Conservation (phyloP, 2,329 filamentous ascomycete genomes). For the Aureobasidium sp. region DNA sequence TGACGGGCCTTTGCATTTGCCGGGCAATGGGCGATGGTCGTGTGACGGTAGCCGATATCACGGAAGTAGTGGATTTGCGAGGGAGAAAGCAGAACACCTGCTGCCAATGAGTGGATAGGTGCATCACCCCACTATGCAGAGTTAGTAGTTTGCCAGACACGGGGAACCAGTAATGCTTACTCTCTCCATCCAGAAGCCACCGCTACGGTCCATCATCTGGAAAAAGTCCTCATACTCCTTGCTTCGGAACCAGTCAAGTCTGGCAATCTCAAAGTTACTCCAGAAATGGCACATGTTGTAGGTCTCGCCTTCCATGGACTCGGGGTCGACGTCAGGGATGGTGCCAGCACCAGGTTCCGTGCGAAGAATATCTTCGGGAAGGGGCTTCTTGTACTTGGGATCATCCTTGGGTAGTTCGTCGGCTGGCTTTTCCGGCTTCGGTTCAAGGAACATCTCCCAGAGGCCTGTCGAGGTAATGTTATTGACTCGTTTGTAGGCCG, state of each 20-base stretch:
- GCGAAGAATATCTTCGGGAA: slow-evolving; percentile 75
- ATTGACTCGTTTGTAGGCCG: slow-evolving; percentile 89
- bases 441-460: slow-evolving; percentile 98
- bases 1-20: slow-evolving; percentile 89
- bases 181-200: slow-evolving; percentile 98
- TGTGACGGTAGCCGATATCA: slow-evolving; percentile 96
- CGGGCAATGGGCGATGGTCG: slow-evolving; percentile 96
- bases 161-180: slow-evolving; percentile 45
- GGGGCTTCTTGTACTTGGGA: slow-evolving; percentile 57
- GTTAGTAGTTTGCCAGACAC: slow-evolving; percentile 31
- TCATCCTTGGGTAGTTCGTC: slow-evolving; percentile 44
- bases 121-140: slow-evolving; percentile 86
- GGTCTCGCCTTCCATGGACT: slow-evolving; percentile 92
- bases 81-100: slow-evolving; percentile 74
- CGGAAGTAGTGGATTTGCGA: slow-evolving; percentile 97
- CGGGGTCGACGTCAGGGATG: slow-evolving; percentile 76
- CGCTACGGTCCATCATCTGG: slow-evolving; percentile 95
- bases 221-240: slow-evolving; percentile 98
- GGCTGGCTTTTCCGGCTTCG: slow-evolving; percentile 54
- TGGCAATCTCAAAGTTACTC: slow-evolving; percentile 98
- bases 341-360: slow-evolving; percentile 64
- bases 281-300: slow-evolving; percentile 99
- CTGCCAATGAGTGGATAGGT: slow-evolving; percentile 93
- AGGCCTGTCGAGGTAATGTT: slow-evolving; percentile 85
- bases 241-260: slow-evolving; percentile 90